These are phyloP conservation scores for Pinus albicaulis DNA, from an alignment of 75 land plant genomes.

Conservation along the genomic window DNA sequence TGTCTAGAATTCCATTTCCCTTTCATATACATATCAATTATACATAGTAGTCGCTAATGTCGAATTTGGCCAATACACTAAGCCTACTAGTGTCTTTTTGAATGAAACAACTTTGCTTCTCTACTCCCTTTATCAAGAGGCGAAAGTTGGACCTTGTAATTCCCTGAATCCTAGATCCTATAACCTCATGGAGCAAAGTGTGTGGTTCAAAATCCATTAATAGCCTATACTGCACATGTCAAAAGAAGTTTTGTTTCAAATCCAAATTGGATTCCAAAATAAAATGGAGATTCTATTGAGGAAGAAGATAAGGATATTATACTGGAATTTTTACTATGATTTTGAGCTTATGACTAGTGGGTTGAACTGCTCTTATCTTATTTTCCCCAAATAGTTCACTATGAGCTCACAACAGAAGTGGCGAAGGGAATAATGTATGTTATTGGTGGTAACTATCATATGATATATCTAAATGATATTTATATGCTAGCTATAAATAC, in stretches of 20 bases:
- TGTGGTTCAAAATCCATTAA: too few relatives aligned
- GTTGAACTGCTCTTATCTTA: conserved; percentile 50
- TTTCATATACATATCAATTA: too few relatives aligned
- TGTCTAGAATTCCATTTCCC: too few relatives aligned
- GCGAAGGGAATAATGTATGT: conserved; percentile 74
- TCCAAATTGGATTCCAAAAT: conserved; percentile 34
- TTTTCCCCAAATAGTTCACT: conserved; percentile 66
- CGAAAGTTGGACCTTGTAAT: too few relatives aligned
- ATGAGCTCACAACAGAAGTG: conserved; percentile 75
- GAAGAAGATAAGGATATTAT: conserved; percentile 73
- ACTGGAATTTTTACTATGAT: conserved; percentile 43
- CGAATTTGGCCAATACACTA: too few relatives aligned
- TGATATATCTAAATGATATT: conserved; percentile 79
- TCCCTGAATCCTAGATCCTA: too few relatives aligned
- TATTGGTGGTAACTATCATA: conserved; percentile 86
- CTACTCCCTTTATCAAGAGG: too few relatives aligned
- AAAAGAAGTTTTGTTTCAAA: conserved; percentile 3
- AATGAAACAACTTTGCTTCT: too few relatives aligned
- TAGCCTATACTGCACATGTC: too few relatives aligned
- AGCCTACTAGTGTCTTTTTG: too few relatives aligned
- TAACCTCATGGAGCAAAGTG: too few relatives aligned
- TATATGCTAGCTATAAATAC: conserved; percentile 82
- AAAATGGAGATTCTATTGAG: conserved; percentile 49
- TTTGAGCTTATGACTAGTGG: conserved; percentile 62
- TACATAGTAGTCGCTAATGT: too few relatives aligned